phyloP scores from a whole-genome alignment of 371 early-diverging fungal species.

The Mortierella sp. region DNA sequence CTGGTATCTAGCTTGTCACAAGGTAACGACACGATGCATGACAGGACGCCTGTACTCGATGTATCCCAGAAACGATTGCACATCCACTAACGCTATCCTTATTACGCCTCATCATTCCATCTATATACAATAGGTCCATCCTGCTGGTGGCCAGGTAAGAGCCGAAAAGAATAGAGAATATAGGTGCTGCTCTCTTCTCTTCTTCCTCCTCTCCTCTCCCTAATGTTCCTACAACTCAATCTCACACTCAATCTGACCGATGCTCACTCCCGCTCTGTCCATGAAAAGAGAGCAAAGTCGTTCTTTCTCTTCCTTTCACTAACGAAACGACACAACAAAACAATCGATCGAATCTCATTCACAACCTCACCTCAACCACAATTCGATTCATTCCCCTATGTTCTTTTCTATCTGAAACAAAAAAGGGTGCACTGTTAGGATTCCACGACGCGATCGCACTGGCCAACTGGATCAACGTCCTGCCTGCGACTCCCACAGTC shows the following conservation, averaged over 20 bases:
- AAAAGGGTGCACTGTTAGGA: constrained; percentile 17
- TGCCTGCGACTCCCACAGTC: constrained; percentile 5
- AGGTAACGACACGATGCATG: not conserved
- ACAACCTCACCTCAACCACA: not conserved
- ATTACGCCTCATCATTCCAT: not conserved
- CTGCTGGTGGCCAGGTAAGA: constrained; percentile 20
- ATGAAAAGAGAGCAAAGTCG: no score
- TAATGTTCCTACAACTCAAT: not conserved
- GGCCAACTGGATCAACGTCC: constrained; percentile 37
- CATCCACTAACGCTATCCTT: not conserved
- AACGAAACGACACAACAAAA: not conserved
- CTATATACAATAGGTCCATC: constrained; percentile 13
- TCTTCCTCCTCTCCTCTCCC: not conserved
- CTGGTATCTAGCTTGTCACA: constrained; percentile 10
- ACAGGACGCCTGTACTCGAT: not conserved
- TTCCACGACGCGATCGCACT: constrained; percentile 35
- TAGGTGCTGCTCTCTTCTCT: not conserved
- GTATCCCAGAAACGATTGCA: not conserved
- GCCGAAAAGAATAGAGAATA: not conserved
- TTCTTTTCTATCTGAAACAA: not conserved
- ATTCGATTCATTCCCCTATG: not conserved
- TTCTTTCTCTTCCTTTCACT: not conserved
- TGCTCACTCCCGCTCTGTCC: not conserved
- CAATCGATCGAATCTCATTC: not conserved
- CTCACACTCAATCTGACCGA: not conserved